Conservation (phyloP, 345 rosid genomes). For the Clarkia xantiana region DNA sequence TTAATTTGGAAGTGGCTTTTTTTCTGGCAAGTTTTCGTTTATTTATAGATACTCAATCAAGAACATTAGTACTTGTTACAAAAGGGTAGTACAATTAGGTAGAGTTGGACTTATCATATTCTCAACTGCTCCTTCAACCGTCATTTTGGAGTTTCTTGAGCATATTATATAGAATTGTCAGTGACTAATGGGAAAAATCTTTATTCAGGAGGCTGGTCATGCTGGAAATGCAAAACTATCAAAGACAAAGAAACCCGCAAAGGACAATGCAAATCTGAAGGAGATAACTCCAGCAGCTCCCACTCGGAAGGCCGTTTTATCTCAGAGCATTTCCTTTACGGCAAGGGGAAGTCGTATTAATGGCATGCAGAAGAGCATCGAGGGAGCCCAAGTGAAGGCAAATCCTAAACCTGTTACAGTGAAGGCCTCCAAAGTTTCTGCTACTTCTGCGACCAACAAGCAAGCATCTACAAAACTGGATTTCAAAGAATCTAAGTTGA, state of each 20-base stretch:
- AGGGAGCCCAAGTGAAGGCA: conserved; percentile 24
- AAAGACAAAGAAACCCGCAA: conserved; percentile 30
- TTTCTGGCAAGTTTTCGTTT: no score
- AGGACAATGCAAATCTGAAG: conserved; percentile 37
- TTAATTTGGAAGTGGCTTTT: no score
- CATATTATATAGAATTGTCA: no score
- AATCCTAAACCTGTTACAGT: conserved; percentile 23
- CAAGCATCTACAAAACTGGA: conserved; percentile 13
- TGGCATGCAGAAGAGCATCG: conserved; percentile 42
- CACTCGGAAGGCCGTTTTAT: conserved; percentile 31
- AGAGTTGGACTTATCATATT: no score
- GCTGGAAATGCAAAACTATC: conserved; percentile 12
- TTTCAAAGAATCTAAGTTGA: conserved; percentile 16
- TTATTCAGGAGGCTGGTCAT: conserved; percentile 25
- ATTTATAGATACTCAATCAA: no score
- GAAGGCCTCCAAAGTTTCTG: conserved; percentile 14
- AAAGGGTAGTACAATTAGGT: no score
- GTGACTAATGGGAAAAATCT: not conserved
- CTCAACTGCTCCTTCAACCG: no score
- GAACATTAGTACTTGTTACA: no score
- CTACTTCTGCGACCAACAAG: conserved; percentile 17
- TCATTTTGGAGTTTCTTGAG: no score
- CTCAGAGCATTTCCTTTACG: conserved; percentile 69
- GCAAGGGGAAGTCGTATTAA: conserved; percentile 28
- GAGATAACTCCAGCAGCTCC: conserved; percentile 22